Evolutionary conservation across 192 early-diverging fungal species (phyloP).

Genomic region (Neocallimastix lanati): DNA sequence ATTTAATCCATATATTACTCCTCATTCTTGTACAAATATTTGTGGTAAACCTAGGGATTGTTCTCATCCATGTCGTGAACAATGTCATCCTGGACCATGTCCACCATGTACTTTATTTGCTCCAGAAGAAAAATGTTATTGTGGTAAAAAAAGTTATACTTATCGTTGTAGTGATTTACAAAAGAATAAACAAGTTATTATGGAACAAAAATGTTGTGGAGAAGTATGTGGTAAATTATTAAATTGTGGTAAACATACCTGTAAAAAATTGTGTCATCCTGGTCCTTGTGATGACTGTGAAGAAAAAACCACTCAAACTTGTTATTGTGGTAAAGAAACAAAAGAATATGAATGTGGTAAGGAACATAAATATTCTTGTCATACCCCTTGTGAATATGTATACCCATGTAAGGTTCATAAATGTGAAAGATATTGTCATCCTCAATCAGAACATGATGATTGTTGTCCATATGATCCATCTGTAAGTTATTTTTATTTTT

Average conservation of each 20-base stretch:
- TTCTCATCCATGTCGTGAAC: constrained; percentile 53
- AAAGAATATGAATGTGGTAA: constrained; percentile 36
- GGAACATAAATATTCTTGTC: constrained; percentile 30
- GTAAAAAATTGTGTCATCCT: constrained; percentile 43
- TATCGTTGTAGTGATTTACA: constrained; percentile 56
- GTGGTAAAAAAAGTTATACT: constrained; percentile 50
- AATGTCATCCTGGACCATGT: constrained; percentile 89
- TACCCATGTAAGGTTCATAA: constrained; percentile 28
- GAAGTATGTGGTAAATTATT: constrained; percentile 44
- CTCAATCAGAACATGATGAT: constrained; percentile 11
- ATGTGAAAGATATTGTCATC: constrained; percentile 33
- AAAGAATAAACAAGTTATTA: constrained; percentile 2
- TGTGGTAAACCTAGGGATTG: constrained; percentile 53
- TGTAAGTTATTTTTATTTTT: constrained; percentile 17
- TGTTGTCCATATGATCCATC: constrained; percentile 32
- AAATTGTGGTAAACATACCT: constrained; percentile 52
- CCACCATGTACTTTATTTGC: constrained; percentile 71
- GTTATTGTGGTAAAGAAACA: constrained; percentile 48
- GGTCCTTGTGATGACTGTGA: constrained; percentile 49
- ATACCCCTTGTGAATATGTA: constrained; percentile 17
- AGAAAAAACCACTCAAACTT: constrained; percentile 27
- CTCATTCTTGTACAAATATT: constrained; percentile 70
- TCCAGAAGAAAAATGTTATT: constrained; percentile 59
- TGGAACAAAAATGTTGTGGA: constrained; percentile 42
- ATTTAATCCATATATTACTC: constrained; percentile 35